phyloP scores from a whole-genome alignment of 495 filamentous ascomycete species.

The Geopyxis carbonaria region DNA sequence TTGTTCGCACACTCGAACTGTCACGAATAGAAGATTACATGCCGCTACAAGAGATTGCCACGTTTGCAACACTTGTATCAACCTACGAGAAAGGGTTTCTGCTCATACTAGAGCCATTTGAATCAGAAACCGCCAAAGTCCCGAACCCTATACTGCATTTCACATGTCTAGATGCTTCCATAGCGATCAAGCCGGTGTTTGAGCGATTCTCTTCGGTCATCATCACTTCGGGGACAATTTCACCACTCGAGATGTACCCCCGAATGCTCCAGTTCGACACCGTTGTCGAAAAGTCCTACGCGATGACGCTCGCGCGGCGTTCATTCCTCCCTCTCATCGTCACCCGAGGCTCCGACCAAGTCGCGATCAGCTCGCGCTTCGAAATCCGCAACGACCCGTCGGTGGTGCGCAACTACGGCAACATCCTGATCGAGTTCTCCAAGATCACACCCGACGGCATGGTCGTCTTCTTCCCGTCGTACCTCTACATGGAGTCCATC shows the following conservation, averaged over 20 bases:
- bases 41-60: constrained; percentile 91
- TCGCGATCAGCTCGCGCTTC: constrained; percentile 76
- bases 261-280: constrained; percentile 90
- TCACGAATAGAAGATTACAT: constrained; percentile 97
- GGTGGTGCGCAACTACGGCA: constrained; percentile 90
- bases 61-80: constrained; percentile 91
- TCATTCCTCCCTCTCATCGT: constrained; percentile 98
- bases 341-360: constrained; percentile 84
- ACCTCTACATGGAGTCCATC: constrained; percentile 98
- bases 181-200: constrained; percentile 95
- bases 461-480: constrained; percentile 97
- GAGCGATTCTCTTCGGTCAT: constrained; percentile 95
- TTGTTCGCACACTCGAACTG: constrained; percentile 88
- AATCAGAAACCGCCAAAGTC: constrained; percentile 87
- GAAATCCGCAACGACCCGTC: constrained; percentile 86
- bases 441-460: constrained; percentile 91
- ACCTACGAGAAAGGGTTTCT: constrained; percentile 97
- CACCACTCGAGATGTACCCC: constrained; percentile 95
- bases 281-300: constrained; percentile 90
- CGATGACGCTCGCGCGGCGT: constrained; percentile 86
- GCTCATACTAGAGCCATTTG: constrained; percentile 88
- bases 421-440: constrained; percentile 77
- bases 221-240: constrained; percentile 95
- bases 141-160: constrained; percentile 94
- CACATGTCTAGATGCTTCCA: constrained; percentile 91